A percentile compares a stretch with the other conserved stretches of the same genome.
phyloP scores from a whole-genome alignment of 192 early-diverging fungal genomes.

The Phlyctochytrium planicorne region DNA sequence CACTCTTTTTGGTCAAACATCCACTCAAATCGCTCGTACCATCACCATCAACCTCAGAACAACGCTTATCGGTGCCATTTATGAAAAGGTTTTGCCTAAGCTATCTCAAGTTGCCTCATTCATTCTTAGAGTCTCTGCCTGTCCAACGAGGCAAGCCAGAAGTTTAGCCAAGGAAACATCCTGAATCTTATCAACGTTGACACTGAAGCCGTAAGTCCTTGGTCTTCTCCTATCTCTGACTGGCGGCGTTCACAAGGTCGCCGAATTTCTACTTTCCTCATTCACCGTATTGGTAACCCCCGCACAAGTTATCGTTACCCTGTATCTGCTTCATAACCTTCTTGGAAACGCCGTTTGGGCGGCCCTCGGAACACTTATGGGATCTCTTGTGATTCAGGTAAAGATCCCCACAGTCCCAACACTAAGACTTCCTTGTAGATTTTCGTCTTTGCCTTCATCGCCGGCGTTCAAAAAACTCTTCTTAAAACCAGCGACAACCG shows the following conservation, averaged over 20 bases:
- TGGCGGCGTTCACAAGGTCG: background rate
- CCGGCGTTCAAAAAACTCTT: constrained; percentile 34
- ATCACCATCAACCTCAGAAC: constrained; percentile 19
- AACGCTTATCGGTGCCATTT: constrained; percentile 6
- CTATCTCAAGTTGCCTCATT: background rate
- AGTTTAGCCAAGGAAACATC: constrained; percentile 18
- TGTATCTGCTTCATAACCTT: constrained; percentile 19
- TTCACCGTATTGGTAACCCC: constrained; percentile 5
- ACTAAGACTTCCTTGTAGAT: constrained; percentile 17
- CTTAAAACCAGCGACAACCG: constrained; percentile 65
- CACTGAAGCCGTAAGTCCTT: constrained; percentile 12
- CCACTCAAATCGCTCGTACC: constrained; percentile 5
- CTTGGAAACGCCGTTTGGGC: constrained; percentile 19
- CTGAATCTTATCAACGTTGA: constrained; percentile 29
- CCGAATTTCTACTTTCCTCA: background rate
- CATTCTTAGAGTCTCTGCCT: background rate
- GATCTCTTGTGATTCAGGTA: background rate
- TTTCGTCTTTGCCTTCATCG: constrained; percentile 31
- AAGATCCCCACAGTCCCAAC: constrained; percentile 3
- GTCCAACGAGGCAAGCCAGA: background rate
- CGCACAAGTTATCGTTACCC: constrained; percentile 14
- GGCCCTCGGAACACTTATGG: constrained; percentile 8
- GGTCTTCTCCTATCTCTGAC: background rate
- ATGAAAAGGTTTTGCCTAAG: constrained; percentile 7
- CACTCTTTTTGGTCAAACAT: background rate